These are phyloP conservation scores for Ceratonia siliqua DNA, from an alignment of 306 rosid genomes.

Conservation along the genomic window DNA sequence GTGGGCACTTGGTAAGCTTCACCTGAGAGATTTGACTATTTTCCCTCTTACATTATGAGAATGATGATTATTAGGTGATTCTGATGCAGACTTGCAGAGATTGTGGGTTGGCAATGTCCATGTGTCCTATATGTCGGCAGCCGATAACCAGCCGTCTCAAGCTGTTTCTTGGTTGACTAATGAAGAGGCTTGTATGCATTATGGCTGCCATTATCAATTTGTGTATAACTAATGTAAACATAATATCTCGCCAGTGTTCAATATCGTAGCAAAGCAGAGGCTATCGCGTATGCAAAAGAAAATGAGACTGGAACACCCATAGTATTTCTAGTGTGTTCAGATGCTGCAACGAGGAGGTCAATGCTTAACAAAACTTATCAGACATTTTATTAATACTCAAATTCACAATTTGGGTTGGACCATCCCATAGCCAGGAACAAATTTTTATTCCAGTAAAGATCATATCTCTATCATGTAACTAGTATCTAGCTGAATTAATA, in stretches of 20 bases:
- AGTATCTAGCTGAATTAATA: not conserved
- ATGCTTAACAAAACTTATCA: not conserved
- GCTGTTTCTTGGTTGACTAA: conserved; percentile 10
- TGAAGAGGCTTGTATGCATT: not conserved
- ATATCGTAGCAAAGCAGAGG: not conserved
- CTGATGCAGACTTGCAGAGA: conserved; percentile 20
- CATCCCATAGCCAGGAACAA: not conserved
- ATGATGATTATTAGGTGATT: not conserved
- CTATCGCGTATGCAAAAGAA: not conserved
- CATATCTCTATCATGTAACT: too few relatives aligned
- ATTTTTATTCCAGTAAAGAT: conserved; percentile 28
- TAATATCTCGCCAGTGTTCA: not conserved
- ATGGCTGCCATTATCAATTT: not conserved
- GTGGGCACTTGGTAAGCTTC: conserved; percentile 29
- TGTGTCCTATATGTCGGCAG: conserved; percentile 12
- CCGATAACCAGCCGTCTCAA: not conserved
- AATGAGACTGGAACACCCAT: not conserved
- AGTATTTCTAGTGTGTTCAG: not conserved
- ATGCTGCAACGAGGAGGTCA: not conserved
- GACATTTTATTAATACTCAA: not conserved
- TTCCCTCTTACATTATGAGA: not conserved
- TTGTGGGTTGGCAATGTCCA: not conserved
- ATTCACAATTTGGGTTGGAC: conserved; percentile 5
- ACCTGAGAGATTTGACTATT: not conserved
- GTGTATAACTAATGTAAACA: not conserved